These are phyloP conservation scores for Apiotrichum veenhuisii DNA, from an alignment of 1,284 basidiomycete species.

Conservation along the genomic window DNA sequence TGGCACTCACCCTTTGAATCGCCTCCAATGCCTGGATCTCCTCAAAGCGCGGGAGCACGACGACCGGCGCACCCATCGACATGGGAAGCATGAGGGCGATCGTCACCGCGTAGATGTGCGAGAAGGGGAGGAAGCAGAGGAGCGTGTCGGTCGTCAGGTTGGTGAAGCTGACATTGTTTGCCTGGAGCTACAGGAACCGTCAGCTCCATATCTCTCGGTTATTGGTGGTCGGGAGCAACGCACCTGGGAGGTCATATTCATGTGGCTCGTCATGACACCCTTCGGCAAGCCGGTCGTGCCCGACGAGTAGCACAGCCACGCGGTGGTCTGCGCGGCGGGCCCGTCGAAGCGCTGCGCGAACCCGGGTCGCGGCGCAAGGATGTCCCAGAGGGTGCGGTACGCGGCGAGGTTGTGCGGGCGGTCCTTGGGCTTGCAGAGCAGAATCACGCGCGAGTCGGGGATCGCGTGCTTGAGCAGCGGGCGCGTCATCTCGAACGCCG, in stretches of 20 bases:
- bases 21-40: conserved; percentile 57
- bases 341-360: conserved; percentile 3
- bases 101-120: conserved; percentile 16
- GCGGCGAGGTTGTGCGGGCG: conserved; percentile 4
- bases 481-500: conserved; percentile 28
- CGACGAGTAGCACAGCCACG: conserved; percentile 60
- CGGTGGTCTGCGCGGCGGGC: conserved; percentile 1
- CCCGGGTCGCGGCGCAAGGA: not conserved
- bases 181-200: conserved; percentile 31
- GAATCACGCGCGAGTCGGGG: conserved; percentile 27
- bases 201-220: no score
- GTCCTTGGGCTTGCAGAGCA: conserved; percentile 15
- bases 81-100: conserved; percentile 60
- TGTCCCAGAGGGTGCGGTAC: not conserved
- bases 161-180: not conserved
- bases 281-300: conserved; percentile 55
- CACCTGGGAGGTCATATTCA: conserved; percentile 8
- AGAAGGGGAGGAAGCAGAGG: conserved; percentile 13
- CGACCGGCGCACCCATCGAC: conserved; percentile 57
- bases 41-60: conserved; percentile 65
- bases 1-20: conserved; percentile 55
- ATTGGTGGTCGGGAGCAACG: no score
- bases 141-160: conserved; percentile 4
- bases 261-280: conserved; percentile 49
- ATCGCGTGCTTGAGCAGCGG: conserved; percentile 16